Evolutionary conservation across 2,329 filamentous ascomycete species (phyloP).

Genomic region (Orbilia oligospora): DNA sequence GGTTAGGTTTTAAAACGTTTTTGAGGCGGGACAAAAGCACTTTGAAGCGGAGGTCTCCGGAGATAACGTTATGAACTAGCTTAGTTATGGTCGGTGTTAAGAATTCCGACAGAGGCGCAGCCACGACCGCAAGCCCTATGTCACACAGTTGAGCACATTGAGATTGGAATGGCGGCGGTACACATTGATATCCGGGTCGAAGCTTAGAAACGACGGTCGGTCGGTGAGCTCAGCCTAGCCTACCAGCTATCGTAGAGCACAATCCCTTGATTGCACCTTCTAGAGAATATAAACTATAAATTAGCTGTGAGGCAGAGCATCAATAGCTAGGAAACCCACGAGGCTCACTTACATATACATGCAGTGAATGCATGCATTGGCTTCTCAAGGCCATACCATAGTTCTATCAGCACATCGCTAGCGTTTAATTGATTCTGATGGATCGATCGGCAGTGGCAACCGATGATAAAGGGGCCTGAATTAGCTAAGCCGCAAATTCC

Average conservation of each 20-base stretch:
- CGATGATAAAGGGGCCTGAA: not conserved
- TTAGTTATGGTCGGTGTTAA: not conserved
- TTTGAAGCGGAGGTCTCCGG: no score
- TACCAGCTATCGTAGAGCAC: no score
- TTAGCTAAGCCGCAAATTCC: slow-evolving; percentile 18
- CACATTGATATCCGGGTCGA: no score
- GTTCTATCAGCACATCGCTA: no score
- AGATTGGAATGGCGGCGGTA: no score
- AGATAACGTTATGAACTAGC: slow-evolving; percentile 17
- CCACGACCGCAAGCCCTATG: not conserved
- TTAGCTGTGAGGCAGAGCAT: not conserved
- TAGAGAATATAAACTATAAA: not conserved
- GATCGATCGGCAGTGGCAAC: slow-evolving; percentile 1
- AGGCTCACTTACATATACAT: slow-evolving; percentile 15
- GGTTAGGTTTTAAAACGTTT: slow-evolving; percentile 8
- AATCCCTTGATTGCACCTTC: no score
- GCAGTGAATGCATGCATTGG: no score
- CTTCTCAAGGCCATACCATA: no score
- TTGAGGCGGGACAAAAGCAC: slow-evolving; percentile 6
- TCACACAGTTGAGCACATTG: not conserved
- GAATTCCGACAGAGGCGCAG: slow-evolving; percentile 11
- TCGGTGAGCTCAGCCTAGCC: not conserved
- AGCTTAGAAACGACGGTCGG: no score
- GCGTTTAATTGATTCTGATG: not conserved
- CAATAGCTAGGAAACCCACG: not conserved